Conservation (phyloP, 345 rosid species). For the Salix purpurea region DNA sequence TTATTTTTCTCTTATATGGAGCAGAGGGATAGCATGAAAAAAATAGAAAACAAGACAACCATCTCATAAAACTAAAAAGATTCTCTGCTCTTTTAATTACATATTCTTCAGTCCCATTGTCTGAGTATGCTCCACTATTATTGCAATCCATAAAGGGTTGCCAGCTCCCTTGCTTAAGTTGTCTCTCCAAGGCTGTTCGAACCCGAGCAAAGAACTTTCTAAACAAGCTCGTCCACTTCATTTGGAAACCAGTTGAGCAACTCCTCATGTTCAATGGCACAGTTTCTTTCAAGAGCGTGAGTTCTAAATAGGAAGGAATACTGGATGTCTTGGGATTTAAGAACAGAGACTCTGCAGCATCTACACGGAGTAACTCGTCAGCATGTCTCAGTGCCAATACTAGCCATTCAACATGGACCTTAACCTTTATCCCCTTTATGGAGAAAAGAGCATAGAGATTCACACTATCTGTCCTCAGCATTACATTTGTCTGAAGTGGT, state of each 20-base stretch:
- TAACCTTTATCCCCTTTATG: conserved; percentile 68
- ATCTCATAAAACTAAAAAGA: conserved; percentile 78
- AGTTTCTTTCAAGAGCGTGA: conserved; percentile 65
- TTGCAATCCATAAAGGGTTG: conserved; percentile 37
- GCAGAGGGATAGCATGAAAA: conserved; percentile 94
- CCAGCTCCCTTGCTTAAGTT: conserved; percentile 70
- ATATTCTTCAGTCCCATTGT: conserved; percentile 31
- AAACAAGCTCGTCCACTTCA: conserved; percentile 95
- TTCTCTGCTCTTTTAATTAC: conserved; percentile 51
- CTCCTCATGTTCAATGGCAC: conserved; percentile 96
- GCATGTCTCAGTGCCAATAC: conserved; percentile 79
- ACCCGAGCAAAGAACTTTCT: conserved; percentile 87
- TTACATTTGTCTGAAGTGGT: conserved; percentile 5
- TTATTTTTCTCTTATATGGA: conserved; percentile 88
- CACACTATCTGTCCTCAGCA: conserved; percentile 24
- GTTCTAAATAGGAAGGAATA: conserved; percentile 84
- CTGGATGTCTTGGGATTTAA: conserved; percentile 82
- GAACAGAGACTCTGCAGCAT: conserved; percentile 94
- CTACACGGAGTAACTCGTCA: conserved; percentile 89
- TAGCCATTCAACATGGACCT: conserved; percentile 76
- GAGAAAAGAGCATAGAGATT: conserved; percentile 47
- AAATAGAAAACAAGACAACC: conserved; percentile 79
- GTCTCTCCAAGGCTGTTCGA: conserved; percentile 87
- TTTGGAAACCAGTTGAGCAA: conserved; percentile 88
- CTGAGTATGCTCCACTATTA: conserved; percentile 20